phyloP scores from a whole-genome alignment of 345 rosid genomes.

The Citrus trifoliata region DNA sequence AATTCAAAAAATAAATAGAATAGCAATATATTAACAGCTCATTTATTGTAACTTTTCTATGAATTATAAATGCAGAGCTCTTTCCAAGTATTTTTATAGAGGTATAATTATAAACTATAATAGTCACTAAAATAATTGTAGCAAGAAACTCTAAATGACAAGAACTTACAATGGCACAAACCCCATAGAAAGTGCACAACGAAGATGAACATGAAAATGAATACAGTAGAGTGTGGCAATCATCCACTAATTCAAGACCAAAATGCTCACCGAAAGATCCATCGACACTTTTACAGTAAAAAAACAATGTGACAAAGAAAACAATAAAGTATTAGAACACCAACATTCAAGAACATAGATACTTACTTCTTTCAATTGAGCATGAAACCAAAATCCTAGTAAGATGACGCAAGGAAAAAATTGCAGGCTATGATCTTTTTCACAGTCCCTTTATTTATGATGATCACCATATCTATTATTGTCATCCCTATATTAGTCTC shows the following conservation, averaged over 20 bases:
- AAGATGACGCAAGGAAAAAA: slow-evolving; percentile 18
- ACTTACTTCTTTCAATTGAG: slow-evolving; percentile 25
- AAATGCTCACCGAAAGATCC: neutral
- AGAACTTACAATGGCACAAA: neutral
- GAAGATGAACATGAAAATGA: neutral
- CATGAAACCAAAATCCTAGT: slow-evolving; percentile 11
- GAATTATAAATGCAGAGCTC: neutral
- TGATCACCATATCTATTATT: slow-evolving; percentile 58
- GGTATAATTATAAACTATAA: neutral
- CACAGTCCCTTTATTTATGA: slow-evolving; percentile 55
- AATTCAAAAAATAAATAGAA: neutral
- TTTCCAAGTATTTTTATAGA: neutral
- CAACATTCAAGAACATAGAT: neutral
- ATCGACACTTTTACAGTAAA: neutral
- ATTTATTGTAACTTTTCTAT: neutral
- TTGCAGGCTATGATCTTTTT: slow-evolving; percentile 33
- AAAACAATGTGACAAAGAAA: neutral
- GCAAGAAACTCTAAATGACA: no score
- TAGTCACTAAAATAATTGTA: neutral
- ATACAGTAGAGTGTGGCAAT: neutral
- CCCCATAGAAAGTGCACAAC: neutral
- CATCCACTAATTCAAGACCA: neutral
- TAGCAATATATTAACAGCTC: neutral
- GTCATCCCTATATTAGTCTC: slow-evolving; percentile 61
- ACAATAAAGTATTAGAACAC: neutral